Conservation (phyloP, 108 stramenopile genomes). For the Fragilariopsis cylindrus region DNA sequence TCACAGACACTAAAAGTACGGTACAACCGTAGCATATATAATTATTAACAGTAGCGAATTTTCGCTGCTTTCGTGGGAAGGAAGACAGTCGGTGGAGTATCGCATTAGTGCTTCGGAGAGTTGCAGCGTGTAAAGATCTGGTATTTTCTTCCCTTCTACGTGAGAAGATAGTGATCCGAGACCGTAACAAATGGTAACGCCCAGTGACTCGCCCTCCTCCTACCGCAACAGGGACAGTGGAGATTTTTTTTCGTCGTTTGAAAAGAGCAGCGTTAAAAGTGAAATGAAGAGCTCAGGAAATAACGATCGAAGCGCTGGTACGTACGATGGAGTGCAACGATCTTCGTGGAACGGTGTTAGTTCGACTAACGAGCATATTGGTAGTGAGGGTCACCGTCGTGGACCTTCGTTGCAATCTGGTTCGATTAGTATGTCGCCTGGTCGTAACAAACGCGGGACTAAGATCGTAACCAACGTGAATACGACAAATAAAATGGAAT, state of each 20-base stretch:
- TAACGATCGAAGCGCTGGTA: neutral
- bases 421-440: neutral
- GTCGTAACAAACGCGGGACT: neutral
- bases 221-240: slow-evolving; percentile 5
- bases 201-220: neutral
- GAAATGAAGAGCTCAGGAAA: neutral
- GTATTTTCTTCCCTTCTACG: too few species aligned
- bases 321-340: neutral
- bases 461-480: neutral
- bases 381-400: neutral
- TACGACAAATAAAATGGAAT: neutral
- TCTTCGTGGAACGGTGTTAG: neutral
- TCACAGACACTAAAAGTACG: too few species aligned
- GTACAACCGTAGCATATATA: too few species aligned
- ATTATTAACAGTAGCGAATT: too few species aligned
- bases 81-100: neutral
- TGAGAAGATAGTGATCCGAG: neutral
- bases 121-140: neutral
- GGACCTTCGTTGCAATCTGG: neutral
- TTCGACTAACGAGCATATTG: neutral
- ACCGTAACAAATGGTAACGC: slow-evolving; percentile 3
- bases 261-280: neutral
- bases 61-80: too few species aligned
- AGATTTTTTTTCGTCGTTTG: slow-evolving; percentile 8
- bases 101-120: neutral